A percentile compares a stretch with the other conserved stretches of the same genome.
phyloP scores from a whole-genome alignment of 2,329 filamentous ascomycete species.

The Thielaviopsis ethacetica region DNA sequence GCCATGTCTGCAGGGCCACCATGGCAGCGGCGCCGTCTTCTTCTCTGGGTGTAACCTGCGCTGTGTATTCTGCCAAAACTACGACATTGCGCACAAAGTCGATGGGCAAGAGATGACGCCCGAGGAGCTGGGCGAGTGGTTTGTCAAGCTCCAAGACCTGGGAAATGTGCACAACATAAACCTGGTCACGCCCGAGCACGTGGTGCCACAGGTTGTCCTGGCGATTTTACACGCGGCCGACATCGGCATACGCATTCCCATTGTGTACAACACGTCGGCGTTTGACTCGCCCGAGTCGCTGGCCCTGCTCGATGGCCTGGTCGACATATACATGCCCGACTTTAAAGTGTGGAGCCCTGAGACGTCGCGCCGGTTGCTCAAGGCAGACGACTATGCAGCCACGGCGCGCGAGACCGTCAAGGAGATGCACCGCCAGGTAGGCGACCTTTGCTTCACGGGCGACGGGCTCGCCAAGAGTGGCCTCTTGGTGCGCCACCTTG shows the following conservation, averaged over 20 bases:
- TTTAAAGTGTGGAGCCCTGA: conserved; percentile 64
- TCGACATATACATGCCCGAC: conserved; percentile 78
- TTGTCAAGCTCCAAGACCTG: conserved; percentile 62
- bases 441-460: conserved; percentile 64
- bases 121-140: conserved; percentile 68
- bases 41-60: conserved; percentile 61
- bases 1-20: conserved; percentile 67
- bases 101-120: conserved; percentile 67
- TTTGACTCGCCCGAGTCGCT: conserved; percentile 64
- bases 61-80: conserved; percentile 68
- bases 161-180: conserved; percentile 86
- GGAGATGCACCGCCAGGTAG: conserved; percentile 67
- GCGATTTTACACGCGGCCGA: conserved; percentile 59
- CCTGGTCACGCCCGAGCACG: conserved; percentile 71
- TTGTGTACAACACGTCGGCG: conserved; percentile 73
- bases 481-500: conserved; percentile 59
- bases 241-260: conserved; percentile 51
- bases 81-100: conserved; percentile 68
- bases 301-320: conserved; percentile 56
- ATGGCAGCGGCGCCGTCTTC: conserved; percentile 67
- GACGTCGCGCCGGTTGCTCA: conserved; percentile 55
- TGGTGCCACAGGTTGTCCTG: conserved; percentile 67
- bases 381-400: conserved; percentile 59
- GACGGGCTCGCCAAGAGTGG: conserved; percentile 71
- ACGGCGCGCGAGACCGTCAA: conserved; percentile 62